Evolutionary conservation across 2,329 filamentous ascomycete genomes (phyloP), one percentile per base, ranked within the genome.

Genomic region (Phialemoniopsis sp.): DNA sequence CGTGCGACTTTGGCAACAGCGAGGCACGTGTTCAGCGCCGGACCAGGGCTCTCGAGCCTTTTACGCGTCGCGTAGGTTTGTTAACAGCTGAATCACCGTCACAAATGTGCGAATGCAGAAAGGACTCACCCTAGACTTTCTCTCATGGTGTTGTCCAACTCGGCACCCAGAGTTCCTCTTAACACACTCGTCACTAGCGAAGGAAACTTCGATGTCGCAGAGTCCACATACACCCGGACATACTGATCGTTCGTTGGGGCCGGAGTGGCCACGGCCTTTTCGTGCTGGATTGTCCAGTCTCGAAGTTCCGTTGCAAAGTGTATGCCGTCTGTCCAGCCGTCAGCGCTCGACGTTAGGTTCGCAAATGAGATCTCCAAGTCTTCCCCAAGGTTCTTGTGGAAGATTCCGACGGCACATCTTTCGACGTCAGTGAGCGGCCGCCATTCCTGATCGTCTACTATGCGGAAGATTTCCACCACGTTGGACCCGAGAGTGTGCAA

Each of bases 401-500:
- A 55, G 17, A 54, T 37, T 5, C 52, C 52, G n/a, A 54, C 39
- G n/a, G 52, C 52, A 33, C 51, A 55, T 32, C 42, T 51, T 41
- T 55, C 51, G 3, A 52, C 48, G 34, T 53, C 47, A n/a, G 40
- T 50, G 26, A 55, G 47, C 29, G 38, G 33, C 28, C 51, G 45
- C 52, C 52, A 55, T 36, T 55, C 51, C 15, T 45, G 34, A 10
- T 33, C 35, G n/a, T 48, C 45, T 6, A 53, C 42, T 15, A 52
- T 30, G 13, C 41, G 42, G 15, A 54, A 36, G 13, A 47, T 41
- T 38, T 52, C 52, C 3, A 36, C 36, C 12, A 37, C 34, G 10
- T 26, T 26, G 29, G 13, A 13, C n/a, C 41, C 41, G 21, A 67
- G 56, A 5, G 62, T 62, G 42, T 67, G 66, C 13, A 68, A 53